Percentiles rank a stretch among this genome's conserved stretches.
phyloP scores from a whole-genome alignment of 2,329 filamentous ascomycete genomes.

The Microsporum canis region DNA sequence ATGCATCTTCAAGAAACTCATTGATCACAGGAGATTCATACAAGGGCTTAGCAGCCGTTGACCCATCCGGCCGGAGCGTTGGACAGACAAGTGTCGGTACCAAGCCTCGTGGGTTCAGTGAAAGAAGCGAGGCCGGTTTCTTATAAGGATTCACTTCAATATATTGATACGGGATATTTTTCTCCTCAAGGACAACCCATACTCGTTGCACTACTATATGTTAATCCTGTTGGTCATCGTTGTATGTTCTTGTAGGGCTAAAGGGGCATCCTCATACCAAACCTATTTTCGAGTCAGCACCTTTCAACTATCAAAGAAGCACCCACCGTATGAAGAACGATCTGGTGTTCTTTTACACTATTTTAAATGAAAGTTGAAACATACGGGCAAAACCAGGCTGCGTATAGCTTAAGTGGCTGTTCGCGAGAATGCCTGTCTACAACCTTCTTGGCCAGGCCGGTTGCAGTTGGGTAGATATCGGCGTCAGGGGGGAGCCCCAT shows the following conservation, averaged over 20 bases:
- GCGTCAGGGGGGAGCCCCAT: slow-evolving; percentile 31
- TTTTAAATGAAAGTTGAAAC: slow-evolving; percentile 12
- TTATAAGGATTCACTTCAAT: slow-evolving; percentile 68
- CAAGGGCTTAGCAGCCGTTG: slow-evolving; percentile 43
- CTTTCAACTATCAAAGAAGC: slow-evolving; percentile 1
- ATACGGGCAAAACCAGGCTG: slow-evolving; percentile 59
- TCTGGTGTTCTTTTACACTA: neutral
- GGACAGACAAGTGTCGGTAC: slow-evolving; percentile 53
- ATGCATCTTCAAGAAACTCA: slow-evolving; percentile 67
- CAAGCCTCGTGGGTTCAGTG: slow-evolving; percentile 62
- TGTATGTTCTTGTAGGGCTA: neutral
- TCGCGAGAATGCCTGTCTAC: slow-evolving; percentile 26
- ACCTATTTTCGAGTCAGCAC: slow-evolving; percentile 19
- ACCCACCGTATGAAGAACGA: too few species aligned
- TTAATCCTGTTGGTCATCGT: slow-evolving; percentile 4
- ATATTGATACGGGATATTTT: slow-evolving; percentile 62
- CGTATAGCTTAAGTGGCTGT: slow-evolving; percentile 50
- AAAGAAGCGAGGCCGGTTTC: slow-evolving; percentile 56
- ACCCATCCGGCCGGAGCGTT: slow-evolving; percentile 9
- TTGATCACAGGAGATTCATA: slow-evolving; percentile 63
- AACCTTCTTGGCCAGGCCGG: slow-evolving; percentile 32
- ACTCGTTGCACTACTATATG: slow-evolving; percentile 47
- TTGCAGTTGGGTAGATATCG: slow-evolving; percentile 34
- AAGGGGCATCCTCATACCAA: slow-evolving; percentile 19
- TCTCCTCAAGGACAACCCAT: slow-evolving; percentile 64